phyloP scores from a whole-genome alignment of 768 basidiomycete species.

The Termitomyces sp. region DNA sequence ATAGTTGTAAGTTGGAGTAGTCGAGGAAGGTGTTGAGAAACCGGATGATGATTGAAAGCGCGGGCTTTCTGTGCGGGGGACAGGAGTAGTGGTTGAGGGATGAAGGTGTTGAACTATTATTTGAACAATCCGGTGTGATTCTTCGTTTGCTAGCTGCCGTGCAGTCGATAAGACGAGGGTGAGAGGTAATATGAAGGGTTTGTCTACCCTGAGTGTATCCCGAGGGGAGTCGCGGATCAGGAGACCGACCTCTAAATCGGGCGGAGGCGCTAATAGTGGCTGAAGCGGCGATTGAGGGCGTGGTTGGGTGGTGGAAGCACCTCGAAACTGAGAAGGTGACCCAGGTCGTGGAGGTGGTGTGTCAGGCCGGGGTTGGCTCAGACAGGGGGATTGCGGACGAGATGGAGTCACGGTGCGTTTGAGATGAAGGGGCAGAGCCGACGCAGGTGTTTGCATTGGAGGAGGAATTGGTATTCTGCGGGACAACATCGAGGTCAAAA shows the following conservation, averaged over 20 bases:
- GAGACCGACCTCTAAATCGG: conserved; percentile 54
- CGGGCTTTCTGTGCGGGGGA: conserved; percentile 22
- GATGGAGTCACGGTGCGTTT: conserved; percentile 49
- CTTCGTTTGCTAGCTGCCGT: conserved; percentile 26
- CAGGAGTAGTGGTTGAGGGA: conserved; percentile 24
- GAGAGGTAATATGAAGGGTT: conserved; percentile 54
- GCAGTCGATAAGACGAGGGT: conserved; percentile 45
- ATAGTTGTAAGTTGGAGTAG: conserved; percentile 43
- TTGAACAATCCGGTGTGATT: conserved; percentile 33
- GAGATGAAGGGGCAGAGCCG: conserved; percentile 76
- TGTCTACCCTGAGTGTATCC: conserved; percentile 39
- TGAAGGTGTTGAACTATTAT: conserved; percentile 67
- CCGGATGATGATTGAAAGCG: conserved; percentile 38
- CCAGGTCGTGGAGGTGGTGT: conserved; percentile 47
- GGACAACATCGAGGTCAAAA: conserved; percentile 86
- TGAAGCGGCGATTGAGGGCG: conserved; percentile 28
- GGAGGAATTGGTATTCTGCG: conserved; percentile 63
- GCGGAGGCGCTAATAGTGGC: conserved; percentile 15
- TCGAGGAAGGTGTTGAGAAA: conserved; percentile 46
- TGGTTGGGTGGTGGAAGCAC: conserved; percentile 28
- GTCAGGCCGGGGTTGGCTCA: conserved; percentile 42
- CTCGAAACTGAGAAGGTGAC: conserved; percentile 38
- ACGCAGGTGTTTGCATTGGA: conserved; percentile 42
- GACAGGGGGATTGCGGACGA: conserved; percentile 56
- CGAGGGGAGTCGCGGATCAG: conserved; percentile 45